A percentile compares a stretch with the other conserved stretches of the same genome.
These are phyloP conservation scores for Platanthera guangdongensis DNA, from an alignment of 106 monocot species.

Conservation along the genomic window DNA sequence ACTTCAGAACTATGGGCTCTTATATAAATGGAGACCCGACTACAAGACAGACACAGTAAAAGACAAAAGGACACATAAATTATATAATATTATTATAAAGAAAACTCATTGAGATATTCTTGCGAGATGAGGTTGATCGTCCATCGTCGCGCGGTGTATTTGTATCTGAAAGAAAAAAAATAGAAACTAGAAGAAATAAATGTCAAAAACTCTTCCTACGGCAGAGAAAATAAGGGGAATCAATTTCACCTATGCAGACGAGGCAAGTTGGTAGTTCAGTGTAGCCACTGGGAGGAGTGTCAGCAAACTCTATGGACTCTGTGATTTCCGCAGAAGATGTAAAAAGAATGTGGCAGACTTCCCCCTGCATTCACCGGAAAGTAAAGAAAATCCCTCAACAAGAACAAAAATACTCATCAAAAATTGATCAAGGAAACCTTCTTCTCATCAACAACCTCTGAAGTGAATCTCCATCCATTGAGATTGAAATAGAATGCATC, in stretches of 20 bases:
- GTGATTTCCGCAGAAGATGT: constrained; percentile 56
- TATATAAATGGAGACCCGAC: too few species aligned
- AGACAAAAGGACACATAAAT: background rate
- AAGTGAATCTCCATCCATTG: constrained; percentile 75
- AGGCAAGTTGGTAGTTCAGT: constrained; percentile 84
- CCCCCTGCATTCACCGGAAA: constrained; percentile 40
- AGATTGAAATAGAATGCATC: constrained; percentile 71
- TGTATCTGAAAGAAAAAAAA: background rate
- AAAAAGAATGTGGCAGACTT: constrained; percentile 83
- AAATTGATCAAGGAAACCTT: background rate
- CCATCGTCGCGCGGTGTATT: too few species aligned
- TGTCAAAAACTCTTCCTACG: background rate
- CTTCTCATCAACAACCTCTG: constrained; percentile 34
- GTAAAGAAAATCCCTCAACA: background rate
- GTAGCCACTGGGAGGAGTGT: constrained; percentile 50
- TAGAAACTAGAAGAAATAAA: background rate
- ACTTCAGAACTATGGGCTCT: too few species aligned
- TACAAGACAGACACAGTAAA: background rate
- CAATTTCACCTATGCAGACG: constrained; percentile 70
- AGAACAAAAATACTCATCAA: background rate
- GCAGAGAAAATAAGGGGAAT: background rate
- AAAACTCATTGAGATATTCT: too few species aligned
- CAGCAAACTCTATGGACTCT: constrained; percentile 41
- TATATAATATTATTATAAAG: background rate
- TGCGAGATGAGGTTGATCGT: too few species aligned